Evolutionary conservation across 2,329 filamentous ascomycete genomes (phyloP).

Genomic region (Zymoseptoria pseudotritici): DNA sequence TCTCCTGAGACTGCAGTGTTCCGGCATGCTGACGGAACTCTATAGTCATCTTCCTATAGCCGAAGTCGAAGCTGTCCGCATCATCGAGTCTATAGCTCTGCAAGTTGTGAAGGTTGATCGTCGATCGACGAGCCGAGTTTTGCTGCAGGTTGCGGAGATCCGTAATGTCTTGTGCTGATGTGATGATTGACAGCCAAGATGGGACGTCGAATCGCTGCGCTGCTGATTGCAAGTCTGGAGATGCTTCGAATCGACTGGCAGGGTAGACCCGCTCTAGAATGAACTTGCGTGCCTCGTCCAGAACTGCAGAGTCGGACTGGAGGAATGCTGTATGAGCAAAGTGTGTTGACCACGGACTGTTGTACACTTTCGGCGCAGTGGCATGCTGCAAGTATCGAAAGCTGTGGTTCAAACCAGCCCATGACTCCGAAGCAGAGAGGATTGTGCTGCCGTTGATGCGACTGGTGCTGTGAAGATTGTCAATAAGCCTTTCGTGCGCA

Average conservation of each 20-base stretch:
- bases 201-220: slow-evolving; percentile 3
- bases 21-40: slow-evolving; percentile 27
- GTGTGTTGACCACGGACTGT: slow-evolving; percentile 8
- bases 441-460: slow-evolving; percentile 12
- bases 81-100: neutral
- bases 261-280: neutral
- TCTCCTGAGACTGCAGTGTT: slow-evolving; percentile 17
- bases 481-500: slow-evolving; percentile 25
- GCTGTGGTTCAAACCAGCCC: neutral
- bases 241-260: neutral
- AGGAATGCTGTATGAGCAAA: slow-evolving; percentile 1
- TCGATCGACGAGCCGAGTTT: slow-evolving; percentile 1
- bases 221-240: slow-evolving; percentile 1
- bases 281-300: neutral
- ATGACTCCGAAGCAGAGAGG: neutral
- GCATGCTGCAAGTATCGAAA: neutral
- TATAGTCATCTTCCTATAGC: slow-evolving; percentile 18
- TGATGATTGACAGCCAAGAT: slow-evolving; percentile 8
- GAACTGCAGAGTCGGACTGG: neutral
- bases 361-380: slow-evolving; percentile 3
- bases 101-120: slow-evolving; percentile 12
- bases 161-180: slow-evolving; percentile 3
- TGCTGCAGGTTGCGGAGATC: slow-evolving; percentile 5
- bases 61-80: neutral
- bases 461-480: slow-evolving; percentile 19